A percentile compares a stretch with the other conserved stretches of the same genome.
Conservation (phyloP, 192 early-diverging fungal species). For the Backusella macrospora region DNA sequence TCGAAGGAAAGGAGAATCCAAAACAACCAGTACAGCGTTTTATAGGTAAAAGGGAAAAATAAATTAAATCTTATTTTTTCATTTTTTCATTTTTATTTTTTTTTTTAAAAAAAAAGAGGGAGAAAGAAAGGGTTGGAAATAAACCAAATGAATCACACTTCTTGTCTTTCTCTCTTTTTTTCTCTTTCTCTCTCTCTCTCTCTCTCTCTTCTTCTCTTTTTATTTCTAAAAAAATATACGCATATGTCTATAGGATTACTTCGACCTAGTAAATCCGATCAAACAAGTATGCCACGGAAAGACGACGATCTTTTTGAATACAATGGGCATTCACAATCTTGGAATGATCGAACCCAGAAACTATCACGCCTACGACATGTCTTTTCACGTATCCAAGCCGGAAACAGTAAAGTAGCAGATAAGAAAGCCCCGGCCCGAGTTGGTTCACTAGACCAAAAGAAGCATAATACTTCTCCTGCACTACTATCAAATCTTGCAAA, state of each 20-base stretch:
- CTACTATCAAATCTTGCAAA: conserved; percentile 71
- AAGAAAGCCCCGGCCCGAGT: conserved; percentile 10
- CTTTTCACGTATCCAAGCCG: conserved; percentile 1
- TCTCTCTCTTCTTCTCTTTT: not conserved
- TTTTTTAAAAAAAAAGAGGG: not conserved
- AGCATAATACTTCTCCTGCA: conserved; percentile 61
- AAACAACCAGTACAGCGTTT: conserved; percentile 1
- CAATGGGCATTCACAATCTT: not conserved
- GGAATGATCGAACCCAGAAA: not conserved
- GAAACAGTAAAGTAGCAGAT: not conserved
- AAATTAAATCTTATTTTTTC: not conserved
- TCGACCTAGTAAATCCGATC: conserved; percentile 20
- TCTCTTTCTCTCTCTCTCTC: not conserved
- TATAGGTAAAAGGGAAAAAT: not conserved
- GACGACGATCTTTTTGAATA: not conserved
- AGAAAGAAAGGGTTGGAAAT: not conserved
- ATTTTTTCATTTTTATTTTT: conserved; percentile 1
- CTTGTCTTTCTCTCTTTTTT: not conserved
- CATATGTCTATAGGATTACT: not conserved
- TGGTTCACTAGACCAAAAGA: not conserved
- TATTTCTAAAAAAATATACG: not conserved
- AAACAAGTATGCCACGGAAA: not conserved
- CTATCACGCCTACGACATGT: not conserved
- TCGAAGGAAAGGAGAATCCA: not conserved
- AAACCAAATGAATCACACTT: not conserved